Evolutionary conservation across 1,139 yeast species (phyloP).

Genomic region (Nakaseomyces kungkrabaensis): DNA sequence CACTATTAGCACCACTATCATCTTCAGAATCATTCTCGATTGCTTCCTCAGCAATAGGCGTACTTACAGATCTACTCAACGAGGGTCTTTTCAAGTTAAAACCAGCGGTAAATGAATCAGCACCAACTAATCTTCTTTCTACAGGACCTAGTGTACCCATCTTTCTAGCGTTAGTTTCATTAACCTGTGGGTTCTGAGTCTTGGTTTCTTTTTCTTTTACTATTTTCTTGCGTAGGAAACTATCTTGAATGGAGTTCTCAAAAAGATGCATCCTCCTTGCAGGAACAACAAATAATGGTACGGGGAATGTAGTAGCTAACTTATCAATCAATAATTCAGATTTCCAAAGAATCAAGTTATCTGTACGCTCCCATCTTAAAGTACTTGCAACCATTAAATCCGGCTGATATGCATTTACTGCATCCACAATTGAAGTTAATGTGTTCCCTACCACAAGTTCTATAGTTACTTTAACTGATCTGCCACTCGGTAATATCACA

Average conservation of each 20-base stretch:
- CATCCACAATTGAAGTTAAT: conserved; percentile 43
- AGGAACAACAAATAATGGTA: conserved; percentile 64
- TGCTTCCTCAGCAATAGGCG: not conserved
- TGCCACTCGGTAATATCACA: conserved; percentile 39
- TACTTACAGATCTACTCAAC: not conserved
- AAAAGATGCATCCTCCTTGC: conserved; percentile 50
- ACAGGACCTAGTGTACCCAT: not conserved
- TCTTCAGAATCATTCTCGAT: not conserved
- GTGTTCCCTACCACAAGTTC: conserved; percentile 54
- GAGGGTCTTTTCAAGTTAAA: not conserved
- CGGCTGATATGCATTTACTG: conserved; percentile 55
- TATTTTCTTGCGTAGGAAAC: conserved; percentile 4
- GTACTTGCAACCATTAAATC: conserved; percentile 42
- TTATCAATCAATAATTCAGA: conserved; percentile 55
- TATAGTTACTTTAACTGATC: conserved; percentile 47
- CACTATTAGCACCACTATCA: not conserved
- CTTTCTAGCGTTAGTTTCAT: not conserved
- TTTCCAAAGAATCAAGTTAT: conserved; percentile 51
- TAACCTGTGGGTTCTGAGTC: not conserved
- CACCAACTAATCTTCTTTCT: conserved; percentile 2
- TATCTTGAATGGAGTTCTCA: conserved; percentile 33
- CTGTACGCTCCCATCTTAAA: conserved; percentile 40
- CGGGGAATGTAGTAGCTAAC: conserved; percentile 50
- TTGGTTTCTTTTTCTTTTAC: not conserved
- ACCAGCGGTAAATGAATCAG: conserved; percentile 1